Conservation (phyloP, 306 rosid genomes). For the Cucurbita argyrosperma region DNA sequence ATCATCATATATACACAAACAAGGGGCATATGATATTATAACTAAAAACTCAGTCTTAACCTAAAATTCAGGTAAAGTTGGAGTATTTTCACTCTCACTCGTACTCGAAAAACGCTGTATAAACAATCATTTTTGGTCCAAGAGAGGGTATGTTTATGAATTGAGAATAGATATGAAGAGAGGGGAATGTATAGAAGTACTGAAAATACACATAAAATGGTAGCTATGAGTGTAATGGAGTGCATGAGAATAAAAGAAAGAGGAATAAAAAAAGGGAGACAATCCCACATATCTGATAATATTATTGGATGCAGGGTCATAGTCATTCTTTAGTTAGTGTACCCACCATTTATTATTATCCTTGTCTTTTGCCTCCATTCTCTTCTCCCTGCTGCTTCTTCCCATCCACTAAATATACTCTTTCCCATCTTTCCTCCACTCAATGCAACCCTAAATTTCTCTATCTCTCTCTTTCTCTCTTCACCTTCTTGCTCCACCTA, state of each 20-base stretch:
- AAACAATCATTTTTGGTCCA: no score
- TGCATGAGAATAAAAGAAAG: slow-evolving; percentile 20
- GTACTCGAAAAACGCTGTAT: neutral
- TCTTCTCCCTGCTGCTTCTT: slow-evolving; percentile 54
- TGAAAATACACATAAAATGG: neutral
- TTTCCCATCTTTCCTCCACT: neutral
- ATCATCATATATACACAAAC: neutral
- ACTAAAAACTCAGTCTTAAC: no score
- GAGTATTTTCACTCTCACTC: no score
- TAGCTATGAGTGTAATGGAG: neutral
- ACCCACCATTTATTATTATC: slow-evolving; percentile 81
- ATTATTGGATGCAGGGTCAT: slow-evolving; percentile 76
- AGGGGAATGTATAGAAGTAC: no score
- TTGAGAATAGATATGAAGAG: neutral
- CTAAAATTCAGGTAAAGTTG: neutral
- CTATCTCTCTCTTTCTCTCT: neutral
- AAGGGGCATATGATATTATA: no score
- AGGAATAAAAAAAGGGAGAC: slow-evolving; percentile 43
- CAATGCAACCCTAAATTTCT: no score
- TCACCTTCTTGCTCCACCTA: neutral
- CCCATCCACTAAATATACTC: slow-evolving; percentile 66
- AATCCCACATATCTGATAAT: slow-evolving; percentile 43
- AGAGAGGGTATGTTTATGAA: neutral
- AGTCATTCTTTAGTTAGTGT: slow-evolving; percentile 75
- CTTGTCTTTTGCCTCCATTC: slow-evolving; percentile 63